A percentile compares a stretch with the other conserved stretches of the same genome.
Evolutionary conservation across 345 rosid species (phyloP).

Genomic region (Dipteronia dyeriana): DNA sequence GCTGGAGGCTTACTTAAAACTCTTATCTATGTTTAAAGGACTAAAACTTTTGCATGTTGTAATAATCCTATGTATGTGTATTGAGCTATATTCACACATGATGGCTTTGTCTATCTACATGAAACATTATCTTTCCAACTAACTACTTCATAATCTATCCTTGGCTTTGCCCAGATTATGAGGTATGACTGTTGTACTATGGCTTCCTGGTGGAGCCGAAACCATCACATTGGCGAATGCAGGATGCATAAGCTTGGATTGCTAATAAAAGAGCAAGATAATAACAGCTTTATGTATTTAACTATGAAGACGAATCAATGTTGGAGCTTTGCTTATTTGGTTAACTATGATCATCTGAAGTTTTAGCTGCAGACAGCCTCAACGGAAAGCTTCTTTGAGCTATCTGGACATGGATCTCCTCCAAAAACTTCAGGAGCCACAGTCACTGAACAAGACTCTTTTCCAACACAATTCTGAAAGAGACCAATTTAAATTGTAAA

Average conservation of each 20-base stretch:
- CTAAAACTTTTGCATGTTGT: constrained; percentile 14
- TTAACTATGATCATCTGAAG: background rate
- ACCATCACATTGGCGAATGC: constrained; percentile 4
- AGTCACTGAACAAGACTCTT: constrained; percentile 51
- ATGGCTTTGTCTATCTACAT: constrained; percentile 27
- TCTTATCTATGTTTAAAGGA: constrained; percentile 12
- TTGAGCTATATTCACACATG: constrained; percentile 24
- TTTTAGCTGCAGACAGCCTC: constrained; percentile 56
- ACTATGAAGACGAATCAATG: constrained; percentile 10
- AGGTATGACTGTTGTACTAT: background rate
- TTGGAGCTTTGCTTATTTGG: constrained; percentile 20
- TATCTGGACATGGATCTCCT: constrained; percentile 62
- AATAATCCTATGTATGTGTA: constrained; percentile 14
- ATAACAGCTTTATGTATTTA: constrained; percentile 3
- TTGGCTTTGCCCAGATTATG: constrained; percentile 25
- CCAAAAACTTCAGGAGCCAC: constrained; percentile 59
- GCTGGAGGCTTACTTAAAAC: constrained; percentile 16
- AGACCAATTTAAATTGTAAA: background rate
- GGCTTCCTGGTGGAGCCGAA: background rate
- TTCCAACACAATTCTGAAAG: constrained; percentile 59
- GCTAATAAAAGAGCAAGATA: background rate
- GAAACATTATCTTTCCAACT: constrained; percentile 8
- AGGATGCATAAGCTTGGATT: constrained; percentile 12
- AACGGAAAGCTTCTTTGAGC: constrained; percentile 58
- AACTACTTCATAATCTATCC: constrained; percentile 17